phyloP scores from a whole-genome alignment of 2,329 filamentous ascomycete species.

The Xylariaceae sp. region DNA sequence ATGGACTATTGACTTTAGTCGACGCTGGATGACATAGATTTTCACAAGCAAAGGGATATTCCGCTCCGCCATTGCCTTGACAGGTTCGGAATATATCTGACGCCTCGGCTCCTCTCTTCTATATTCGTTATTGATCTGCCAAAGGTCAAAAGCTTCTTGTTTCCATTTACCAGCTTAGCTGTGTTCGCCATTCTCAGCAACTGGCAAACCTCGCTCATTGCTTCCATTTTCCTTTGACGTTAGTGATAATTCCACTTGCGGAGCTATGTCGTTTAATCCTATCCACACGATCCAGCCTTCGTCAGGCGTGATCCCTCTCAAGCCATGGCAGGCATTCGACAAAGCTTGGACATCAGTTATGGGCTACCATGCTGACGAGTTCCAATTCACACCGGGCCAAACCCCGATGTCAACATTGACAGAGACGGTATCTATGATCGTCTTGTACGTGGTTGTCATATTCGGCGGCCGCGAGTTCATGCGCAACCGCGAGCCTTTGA shows the following conservation, averaged over 20 bases:
- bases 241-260: background rate
- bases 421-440: constrained; percentile 71
- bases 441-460: constrained; percentile 85
- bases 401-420: constrained; percentile 87
- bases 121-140: no score
- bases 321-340: constrained; percentile 90
- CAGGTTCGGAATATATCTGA: no score
- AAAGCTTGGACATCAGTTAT: constrained; percentile 69
- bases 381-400: constrained; percentile 72
- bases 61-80: background rate
- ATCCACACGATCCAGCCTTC: constrained; percentile 11
- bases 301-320: constrained; percentile 57
- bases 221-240: background rate
- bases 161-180: background rate
- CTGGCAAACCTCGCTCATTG: background rate
- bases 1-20: background rate
- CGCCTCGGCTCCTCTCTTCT: no score
- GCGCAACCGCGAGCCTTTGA: constrained; percentile 79
- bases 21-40: background rate
- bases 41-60: background rate
- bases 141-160: background rate
- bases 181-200: background rate
- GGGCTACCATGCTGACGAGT: constrained; percentile 80
- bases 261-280: constrained; percentile 2
- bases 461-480: constrained; percentile 89